Evolutionary conservation across 352 stramenopile species (phyloP), one percentile per base, ranked within the genome.

Genomic region (Globisporangium alternatum): DNA sequence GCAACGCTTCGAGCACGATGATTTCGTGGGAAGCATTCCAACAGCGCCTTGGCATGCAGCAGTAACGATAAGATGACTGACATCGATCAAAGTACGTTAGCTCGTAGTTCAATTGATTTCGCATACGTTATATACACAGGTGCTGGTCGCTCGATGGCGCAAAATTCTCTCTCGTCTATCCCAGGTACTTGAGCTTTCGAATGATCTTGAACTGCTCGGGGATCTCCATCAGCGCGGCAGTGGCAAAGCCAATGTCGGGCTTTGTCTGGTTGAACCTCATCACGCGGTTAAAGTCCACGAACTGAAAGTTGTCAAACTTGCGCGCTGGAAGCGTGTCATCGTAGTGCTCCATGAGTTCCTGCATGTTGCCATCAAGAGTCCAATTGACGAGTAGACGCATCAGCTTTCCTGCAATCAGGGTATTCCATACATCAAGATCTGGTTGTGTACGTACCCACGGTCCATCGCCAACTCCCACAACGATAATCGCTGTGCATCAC

Each of bases 251-350:
- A 22, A 88, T 56, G 7, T 89, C 83, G 1, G 80, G 80, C 31
- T 89, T 83, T 22, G 70, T 54, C 1, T 55, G 59, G 52, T 86
- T 85, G n/a, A 77, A 66, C 39, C 68, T 69, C 56, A 88, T 77
- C 39, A 91, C 69, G 44, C 75, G 47, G 52, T 74, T 82, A 35
- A 83, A 87, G 35, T 91, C 75, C 7, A 95, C 78, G 52, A 91
- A 92, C 67, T 90, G 82, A 58, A 93, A 93, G 54, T 95, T 95
- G 60, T 90, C 79, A 39, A 93, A 93, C 19, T 66, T 77, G 21
- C 83, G 80, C 43, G 58, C 56, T 0, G 82, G 80, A 13, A 95
- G 68, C 25, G 68, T 61, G 53, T 86, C 76, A 48, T 89, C 74
- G 64, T 84, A 91, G 47, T 86, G 64, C 33, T 86, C 73, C 80